Base-by-base conservation (phyloP, 1,284 basidiomycete genomes). In the Cutaneotrichosporon mucoides region DNA sequence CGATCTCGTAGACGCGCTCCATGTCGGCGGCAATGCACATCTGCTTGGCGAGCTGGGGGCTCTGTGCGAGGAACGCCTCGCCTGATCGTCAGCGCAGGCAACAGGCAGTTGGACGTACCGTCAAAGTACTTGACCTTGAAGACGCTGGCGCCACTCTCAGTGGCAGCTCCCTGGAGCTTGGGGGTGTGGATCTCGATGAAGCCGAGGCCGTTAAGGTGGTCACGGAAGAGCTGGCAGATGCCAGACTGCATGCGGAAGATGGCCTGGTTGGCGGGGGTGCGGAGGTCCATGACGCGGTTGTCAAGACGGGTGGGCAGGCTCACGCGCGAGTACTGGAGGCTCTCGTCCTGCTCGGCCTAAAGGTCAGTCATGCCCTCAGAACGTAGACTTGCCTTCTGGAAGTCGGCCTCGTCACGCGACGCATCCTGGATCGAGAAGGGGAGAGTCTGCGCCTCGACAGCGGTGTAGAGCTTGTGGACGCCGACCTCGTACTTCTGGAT, bases 81-180 rank as follows among this genome's bases (percentile, higher is more conserved):
- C 92, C 24, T 24, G 24, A 24, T 24, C 3, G 24, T 24, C 24
- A 24, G 24, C 24, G 24, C 24, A 24, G 24, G 24, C 24, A 24
- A 24, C 24, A 24, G 24, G 24, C 24, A 24, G 24, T 3, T 24
- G 24, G 3, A 24, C 24, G 24, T 24, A 24, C 24, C 88, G 82
- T 98, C 97, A 82, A 99, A 99, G 80, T 99, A 99, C 72, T 85
- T 85, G 55, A 99, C 92, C 82, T 94, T 94, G 84, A 99, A 99
- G 43, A 99, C 96, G 41, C 88, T 90, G 15, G 96, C 90, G 11
- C 96, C 96, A 38, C 88, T 92, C 80, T 99, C 96, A 6, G 96
- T 98, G 6, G 96, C 95, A 35, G 95, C 90, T 50, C 91, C 94
- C 77, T 98, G 94, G 6, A 99, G 84, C 79, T 99, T 99, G 13